These are phyloP conservation scores for Arthonia radiata DNA, from an alignment of 495 filamentous ascomycete species.

Conservation along the genomic window DNA sequence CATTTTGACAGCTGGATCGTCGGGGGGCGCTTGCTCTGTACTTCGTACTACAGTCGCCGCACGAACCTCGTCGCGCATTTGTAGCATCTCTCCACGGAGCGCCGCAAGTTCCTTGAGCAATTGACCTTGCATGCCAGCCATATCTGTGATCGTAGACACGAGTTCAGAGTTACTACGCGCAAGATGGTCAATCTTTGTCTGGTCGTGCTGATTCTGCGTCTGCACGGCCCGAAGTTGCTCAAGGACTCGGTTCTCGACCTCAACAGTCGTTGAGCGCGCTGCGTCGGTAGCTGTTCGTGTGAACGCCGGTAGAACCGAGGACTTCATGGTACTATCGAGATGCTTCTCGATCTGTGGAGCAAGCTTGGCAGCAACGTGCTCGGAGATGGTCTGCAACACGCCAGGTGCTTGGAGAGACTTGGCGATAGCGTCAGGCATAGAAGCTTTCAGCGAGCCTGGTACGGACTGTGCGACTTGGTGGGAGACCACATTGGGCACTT, in stretches of 20 bases:
- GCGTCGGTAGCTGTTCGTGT: conserved; percentile 30
- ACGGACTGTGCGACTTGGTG: conserved; percentile 23
- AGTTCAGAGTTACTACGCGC: conserved; percentile 48
- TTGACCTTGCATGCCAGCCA: too few relatives aligned
- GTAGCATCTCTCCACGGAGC: conserved; percentile 34
- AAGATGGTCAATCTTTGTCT: conserved; percentile 15
- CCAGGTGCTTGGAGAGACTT: conserved; percentile 44
- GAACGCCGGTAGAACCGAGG: conserved; percentile 37
- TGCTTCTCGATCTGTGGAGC: conserved; percentile 40
- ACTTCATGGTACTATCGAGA: conserved; percentile 16
- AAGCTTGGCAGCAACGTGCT: conserved; percentile 40
- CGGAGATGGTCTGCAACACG: conserved; percentile 41
- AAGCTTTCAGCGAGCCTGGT: conserved; percentile 27
- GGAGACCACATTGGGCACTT: conserved; percentile 27
- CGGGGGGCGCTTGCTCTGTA: not conserved
- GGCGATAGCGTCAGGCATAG: conserved; percentile 28
- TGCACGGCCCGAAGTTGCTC: conserved; percentile 24
- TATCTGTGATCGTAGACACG: conserved; percentile 41
- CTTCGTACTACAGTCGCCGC: too few relatives aligned
- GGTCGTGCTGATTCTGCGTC: not conserved
- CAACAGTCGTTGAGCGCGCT: conserved; percentile 31
- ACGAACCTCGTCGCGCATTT: conserved; percentile 9
- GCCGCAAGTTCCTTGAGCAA: too few relatives aligned
- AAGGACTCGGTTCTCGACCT: conserved; percentile 39
- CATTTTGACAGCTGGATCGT: conserved; percentile 1